Base-by-base conservation (phyloP, 495 filamentous ascomycete species). In the Tuber magnatum region DNA sequence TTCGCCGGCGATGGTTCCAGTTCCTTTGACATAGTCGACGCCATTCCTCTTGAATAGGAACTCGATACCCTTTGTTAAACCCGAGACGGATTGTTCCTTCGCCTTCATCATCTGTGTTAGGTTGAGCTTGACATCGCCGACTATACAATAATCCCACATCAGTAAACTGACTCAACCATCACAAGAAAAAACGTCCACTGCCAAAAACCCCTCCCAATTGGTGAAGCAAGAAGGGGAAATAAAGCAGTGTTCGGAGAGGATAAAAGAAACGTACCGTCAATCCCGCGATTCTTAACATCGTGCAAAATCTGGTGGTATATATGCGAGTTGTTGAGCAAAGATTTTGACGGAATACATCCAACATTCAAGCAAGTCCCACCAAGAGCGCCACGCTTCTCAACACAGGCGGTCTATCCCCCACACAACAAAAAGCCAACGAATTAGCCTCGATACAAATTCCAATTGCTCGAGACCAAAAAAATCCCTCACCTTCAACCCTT, bases 291-390 rank as follows among this genome's bases (percentile, higher is more conserved):
- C 87, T 98, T 97, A 72, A 92, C 93, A 86, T 99, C 95, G 87
- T 99, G 95, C 68, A 94, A 90, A 82, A 97, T 91, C 86, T 94
- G 91, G 88, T 99, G 95, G 89, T 98, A 98, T 72, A 99, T 90
- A 85, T 97, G 93, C 79, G 96, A 97, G 88, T 98, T 99, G 90
- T 99, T 98, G 84, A 99, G 93, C 81, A 99, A 93, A 70, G 95
- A 97, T 86, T 99, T 99, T 75, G 95, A 98, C 69, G 95, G 95
- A 82, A 99, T 99, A 86, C 95, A 99, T 85, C 95, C 95, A 84
- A 99, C 95, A 86, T 99, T 99, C 81, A 99, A 87, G 88, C 95
- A 99, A 78, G 95, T 99, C 82, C 95, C 95, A 80, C 95, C 95
- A 81, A 99, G 91, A 74, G 89, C 88, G 79, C 94, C 95, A 82